Percentiles rank a stretch among this genome's conserved stretches.
phyloP scores from a whole-genome alignment of 768 basidiomycete species.

The Pleurotus eryngii region DNA sequence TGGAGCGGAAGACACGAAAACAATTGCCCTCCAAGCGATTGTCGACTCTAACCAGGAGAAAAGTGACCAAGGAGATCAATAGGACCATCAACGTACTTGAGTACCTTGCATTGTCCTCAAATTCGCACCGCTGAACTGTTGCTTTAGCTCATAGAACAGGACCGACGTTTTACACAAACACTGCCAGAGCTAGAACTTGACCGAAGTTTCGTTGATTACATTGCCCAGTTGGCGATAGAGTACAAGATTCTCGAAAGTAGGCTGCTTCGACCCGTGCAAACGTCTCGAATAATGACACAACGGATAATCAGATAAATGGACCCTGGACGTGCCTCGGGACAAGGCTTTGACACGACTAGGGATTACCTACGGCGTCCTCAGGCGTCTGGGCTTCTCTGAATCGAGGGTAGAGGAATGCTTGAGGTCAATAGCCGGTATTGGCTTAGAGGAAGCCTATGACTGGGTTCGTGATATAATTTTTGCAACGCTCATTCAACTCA shows the following conservation, averaged over 20 bases:
- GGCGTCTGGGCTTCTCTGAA: slow-evolving; percentile 74
- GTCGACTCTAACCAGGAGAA: slow-evolving; percentile 87
- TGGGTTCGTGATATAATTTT: slow-evolving; percentile 58
- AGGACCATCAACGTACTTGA: slow-evolving; percentile 59
- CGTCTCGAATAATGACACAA: background rate
- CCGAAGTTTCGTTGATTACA: slow-evolving; percentile 48
- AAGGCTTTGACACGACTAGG: slow-evolving; percentile 70
- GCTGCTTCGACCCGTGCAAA: background rate
- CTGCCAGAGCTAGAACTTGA: slow-evolving; percentile 66
- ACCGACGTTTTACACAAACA: slow-evolving; percentile 67
- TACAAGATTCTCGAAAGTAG: slow-evolving; percentile 28
- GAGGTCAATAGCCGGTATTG: slow-evolving; percentile 54
- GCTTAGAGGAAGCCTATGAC: slow-evolving; percentile 85
- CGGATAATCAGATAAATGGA: slow-evolving; percentile 25
- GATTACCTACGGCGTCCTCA: slow-evolving; percentile 76
- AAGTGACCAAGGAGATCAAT: slow-evolving; percentile 80
- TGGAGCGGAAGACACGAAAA: slow-evolving; percentile 41
- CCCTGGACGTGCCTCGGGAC: slow-evolving; percentile 60
- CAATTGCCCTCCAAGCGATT: slow-evolving; percentile 61
- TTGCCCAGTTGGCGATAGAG: slow-evolving; percentile 51
- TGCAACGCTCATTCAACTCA: no score
- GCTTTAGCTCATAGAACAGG: slow-evolving; percentile 72
- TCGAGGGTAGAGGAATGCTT: slow-evolving; percentile 72
- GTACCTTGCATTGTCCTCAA: no score
- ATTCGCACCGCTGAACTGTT: no score